These are phyloP conservation scores for Pisolithus microcarpus DNA, from an alignment of 768 basidiomycete species.

Conservation along the genomic window DNA sequence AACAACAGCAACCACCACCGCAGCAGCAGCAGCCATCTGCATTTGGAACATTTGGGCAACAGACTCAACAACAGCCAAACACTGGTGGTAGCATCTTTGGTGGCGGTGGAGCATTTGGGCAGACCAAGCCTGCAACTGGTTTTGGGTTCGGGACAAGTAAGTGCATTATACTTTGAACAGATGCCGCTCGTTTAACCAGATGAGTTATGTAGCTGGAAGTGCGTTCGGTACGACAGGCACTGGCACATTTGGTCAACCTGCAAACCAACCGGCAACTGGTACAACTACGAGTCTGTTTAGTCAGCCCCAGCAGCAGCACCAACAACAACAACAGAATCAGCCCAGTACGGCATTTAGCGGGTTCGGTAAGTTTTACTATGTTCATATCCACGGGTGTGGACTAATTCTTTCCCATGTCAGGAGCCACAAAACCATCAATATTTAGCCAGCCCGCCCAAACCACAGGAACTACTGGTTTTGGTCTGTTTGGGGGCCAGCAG, in stretches of 20 bases:
- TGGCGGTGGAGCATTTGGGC: constrained; percentile 25
- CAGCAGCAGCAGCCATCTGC: constrained; percentile 30
- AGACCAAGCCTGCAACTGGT: constrained; percentile 26
- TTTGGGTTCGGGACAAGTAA: constrained; percentile 23
- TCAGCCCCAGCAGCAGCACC: constrained; percentile 29
- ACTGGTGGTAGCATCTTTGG: constrained; percentile 28
- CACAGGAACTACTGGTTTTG: constrained; percentile 28
- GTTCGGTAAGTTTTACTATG: constrained; percentile 24
- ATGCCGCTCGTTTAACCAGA: constrained; percentile 1
- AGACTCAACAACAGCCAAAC: constrained; percentile 31
- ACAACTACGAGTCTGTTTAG: constrained; percentile 26
- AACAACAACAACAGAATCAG: constrained; percentile 12
- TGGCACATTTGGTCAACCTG: constrained; percentile 22
- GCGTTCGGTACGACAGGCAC: constrained; percentile 19
- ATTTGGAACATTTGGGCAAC: constrained; percentile 51
- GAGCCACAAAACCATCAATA: constrained; percentile 36
- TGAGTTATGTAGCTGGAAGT: constrained; percentile 10
- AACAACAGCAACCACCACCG: constrained; percentile 26
- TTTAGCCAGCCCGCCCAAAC: constrained; percentile 46
- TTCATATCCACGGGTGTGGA: not conserved
- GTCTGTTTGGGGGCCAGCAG: constrained; percentile 20
- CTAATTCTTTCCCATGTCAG: constrained; percentile 13
- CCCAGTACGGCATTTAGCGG: constrained; percentile 33
- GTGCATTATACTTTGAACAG: not conserved
- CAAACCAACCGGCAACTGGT: constrained; percentile 15